phyloP scores from a whole-genome alignment of 1,284 basidiomycete species.

The Apiotrichum veenhuisii region DNA sequence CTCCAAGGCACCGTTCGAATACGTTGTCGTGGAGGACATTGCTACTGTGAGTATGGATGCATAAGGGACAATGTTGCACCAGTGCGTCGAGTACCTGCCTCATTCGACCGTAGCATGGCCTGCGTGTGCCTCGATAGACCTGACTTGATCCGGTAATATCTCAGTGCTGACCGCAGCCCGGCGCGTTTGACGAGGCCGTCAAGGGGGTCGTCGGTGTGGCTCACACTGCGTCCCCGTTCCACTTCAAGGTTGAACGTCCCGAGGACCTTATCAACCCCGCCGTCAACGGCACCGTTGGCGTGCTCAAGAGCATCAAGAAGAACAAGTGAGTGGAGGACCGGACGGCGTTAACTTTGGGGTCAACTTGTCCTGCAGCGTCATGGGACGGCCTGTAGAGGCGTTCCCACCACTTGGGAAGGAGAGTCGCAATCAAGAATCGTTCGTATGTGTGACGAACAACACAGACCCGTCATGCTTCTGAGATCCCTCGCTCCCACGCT shows the following conservation, averaged over 20 bases:
- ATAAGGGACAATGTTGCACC: too few species aligned
- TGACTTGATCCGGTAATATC: neutral
- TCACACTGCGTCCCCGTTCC: slow-evolving; percentile 35
- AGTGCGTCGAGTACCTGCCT: too few species aligned
- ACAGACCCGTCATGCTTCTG: too few species aligned
- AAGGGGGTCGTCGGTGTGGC: slow-evolving; percentile 61
- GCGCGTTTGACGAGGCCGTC: slow-evolving; percentile 68
- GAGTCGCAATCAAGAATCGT: too few species aligned
- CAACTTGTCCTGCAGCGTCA: too few species aligned
- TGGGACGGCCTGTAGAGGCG: too few species aligned
- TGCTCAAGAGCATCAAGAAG: slow-evolving; percentile 58
- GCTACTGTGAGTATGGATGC: slow-evolving; percentile 50
- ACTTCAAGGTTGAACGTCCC: slow-evolving; percentile 40
- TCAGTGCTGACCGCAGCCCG: slow-evolving; percentile 52
- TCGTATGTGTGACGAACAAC: too few species aligned
- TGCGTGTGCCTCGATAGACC: too few species aligned
- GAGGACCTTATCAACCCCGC: slow-evolving; percentile 61
- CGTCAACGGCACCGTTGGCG: slow-evolving; percentile 59
- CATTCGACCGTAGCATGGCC: too few species aligned
- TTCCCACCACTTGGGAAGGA: too few species aligned
- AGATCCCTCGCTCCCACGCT: too few species aligned
- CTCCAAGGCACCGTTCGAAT: slow-evolving; percentile 53
- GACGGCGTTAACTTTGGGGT: neutral
- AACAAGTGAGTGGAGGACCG: slow-evolving; percentile 51
- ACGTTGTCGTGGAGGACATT: slow-evolving; percentile 53